These are phyloP conservation scores for Grosmannia serpens DNA, from an alignment of 2,329 filamentous ascomycete genomes.

Conservation along the genomic window DNA sequence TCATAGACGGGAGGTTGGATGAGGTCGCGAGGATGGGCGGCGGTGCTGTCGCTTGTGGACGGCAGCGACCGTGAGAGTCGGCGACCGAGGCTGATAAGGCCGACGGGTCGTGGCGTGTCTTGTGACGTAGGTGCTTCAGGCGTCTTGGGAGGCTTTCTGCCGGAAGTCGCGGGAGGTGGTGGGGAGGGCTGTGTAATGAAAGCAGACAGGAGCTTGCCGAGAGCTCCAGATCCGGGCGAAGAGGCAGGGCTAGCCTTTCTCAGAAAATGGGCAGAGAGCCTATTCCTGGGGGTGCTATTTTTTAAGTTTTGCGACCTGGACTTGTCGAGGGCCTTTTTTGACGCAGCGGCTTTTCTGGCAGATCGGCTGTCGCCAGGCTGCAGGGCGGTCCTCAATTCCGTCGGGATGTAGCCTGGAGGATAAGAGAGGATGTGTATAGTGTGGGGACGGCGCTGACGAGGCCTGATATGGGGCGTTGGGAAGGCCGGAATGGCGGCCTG, in stretches of 20 bases:
- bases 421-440: slow-evolving; percentile 44
- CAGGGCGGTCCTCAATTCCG: slow-evolving; percentile 21
- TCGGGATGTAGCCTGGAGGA: slow-evolving; percentile 27
- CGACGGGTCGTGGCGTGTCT: neutral
- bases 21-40: neutral
- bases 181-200: neutral
- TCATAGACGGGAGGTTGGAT: neutral
- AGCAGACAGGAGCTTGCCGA: neutral
- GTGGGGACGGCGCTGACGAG: slow-evolving; percentile 39
- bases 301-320: neutral
- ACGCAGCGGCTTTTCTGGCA: neutral
- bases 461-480: slow-evolving; percentile 33
- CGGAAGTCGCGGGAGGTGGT: neutral
- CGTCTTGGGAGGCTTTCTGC: neutral
- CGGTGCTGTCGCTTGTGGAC: neutral
- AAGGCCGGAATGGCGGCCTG: slow-evolving; percentile 15
- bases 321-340: slow-evolving; percentile 5
- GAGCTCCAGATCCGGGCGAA: neutral
- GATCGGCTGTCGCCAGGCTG: neutral
- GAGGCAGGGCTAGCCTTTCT: neutral
- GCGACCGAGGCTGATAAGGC: slow-evolving; percentile 14
- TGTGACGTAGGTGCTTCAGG: neutral
- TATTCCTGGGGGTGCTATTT: neutral
- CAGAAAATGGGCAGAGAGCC: neutral
- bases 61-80: slow-evolving; percentile 10